Conservation (phyloP, 1,284 basidiomycete species). For the Ceratobasidium sp. region DNA sequence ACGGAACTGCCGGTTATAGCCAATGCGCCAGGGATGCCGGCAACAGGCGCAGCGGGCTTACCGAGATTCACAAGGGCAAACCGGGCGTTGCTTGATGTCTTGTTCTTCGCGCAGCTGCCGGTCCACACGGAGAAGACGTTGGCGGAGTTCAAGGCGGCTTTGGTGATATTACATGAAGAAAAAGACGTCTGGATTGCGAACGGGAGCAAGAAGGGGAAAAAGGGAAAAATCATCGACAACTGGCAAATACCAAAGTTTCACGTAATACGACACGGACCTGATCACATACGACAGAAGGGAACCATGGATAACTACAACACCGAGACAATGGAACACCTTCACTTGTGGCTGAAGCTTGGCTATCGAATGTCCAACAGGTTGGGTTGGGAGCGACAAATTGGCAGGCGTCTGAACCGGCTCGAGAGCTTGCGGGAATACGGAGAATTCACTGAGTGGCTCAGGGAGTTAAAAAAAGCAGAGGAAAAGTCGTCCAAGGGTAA, state of each 20-base stretch:
- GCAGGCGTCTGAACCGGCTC: neutral
- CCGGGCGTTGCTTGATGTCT: neutral
- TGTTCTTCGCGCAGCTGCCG: neutral
- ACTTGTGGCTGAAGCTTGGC: neutral
- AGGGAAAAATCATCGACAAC: neutral
- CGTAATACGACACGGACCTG: neutral
- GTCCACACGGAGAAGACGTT: neutral
- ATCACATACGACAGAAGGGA: constrained; percentile 13
- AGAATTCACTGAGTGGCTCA: neutral
- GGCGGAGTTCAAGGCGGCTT: neutral
- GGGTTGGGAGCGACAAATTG: neutral
- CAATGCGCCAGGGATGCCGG: neutral
- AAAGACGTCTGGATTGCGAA: constrained; percentile 23
- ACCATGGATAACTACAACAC: constrained; percentile 21
- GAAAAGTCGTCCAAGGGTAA: neutral
- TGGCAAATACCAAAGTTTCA: constrained; percentile 17
- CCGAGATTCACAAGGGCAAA: neutral
- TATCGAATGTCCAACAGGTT: neutral
- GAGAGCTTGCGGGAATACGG: neutral
- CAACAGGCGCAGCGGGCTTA: neutral
- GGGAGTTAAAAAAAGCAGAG: neutral
- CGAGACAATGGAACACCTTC: constrained; percentile 25
- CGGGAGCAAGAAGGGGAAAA: constrained; percentile 1
- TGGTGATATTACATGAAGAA: neutral
- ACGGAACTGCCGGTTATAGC: neutral